Percentiles rank a stretch among this genome's conserved stretches.
Evolutionary conservation across 257 asterid genomes (phyloP).

Genomic region (Rauvolfia tetraphylla): DNA sequence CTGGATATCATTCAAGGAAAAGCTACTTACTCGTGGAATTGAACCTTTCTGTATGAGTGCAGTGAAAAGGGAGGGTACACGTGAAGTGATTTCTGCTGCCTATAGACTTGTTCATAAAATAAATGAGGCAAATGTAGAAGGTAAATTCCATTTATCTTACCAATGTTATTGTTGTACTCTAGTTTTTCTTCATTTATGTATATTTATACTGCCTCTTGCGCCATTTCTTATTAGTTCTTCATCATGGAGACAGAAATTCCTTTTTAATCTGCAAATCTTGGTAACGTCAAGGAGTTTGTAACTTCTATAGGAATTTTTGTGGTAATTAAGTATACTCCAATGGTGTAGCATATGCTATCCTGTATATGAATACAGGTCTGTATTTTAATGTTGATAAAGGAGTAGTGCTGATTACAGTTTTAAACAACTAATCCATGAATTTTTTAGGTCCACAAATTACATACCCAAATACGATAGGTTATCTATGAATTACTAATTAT

Average conservation of each 20-base stretch:
- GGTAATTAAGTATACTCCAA: too few relatives aligned
- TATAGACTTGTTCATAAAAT: conserved; percentile 50
- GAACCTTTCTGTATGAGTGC: conserved; percentile 94
- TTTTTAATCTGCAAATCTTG: neutral
- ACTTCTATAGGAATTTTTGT: neutral
- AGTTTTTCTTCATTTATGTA: neutral
- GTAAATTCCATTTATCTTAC: conserved; percentile 26
- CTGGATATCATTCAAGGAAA: conserved; percentile 68
- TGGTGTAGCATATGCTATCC: too few relatives aligned
- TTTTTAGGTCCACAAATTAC: too few relatives aligned
- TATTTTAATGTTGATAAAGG: too few relatives aligned
- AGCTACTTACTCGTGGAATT: conserved; percentile 55
- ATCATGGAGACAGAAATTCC: neutral
- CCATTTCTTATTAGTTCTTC: neutral
- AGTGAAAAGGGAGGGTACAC: conserved; percentile 69
- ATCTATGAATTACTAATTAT: too few relatives aligned
- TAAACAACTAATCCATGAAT: too few relatives aligned
- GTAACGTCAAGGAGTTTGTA: neutral
- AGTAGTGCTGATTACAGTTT: too few relatives aligned
- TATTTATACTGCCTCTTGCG: neutral
- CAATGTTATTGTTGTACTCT: neutral
- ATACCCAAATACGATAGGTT: too few relatives aligned
- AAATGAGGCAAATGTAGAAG: conserved; percentile 37
- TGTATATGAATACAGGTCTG: too few relatives aligned
- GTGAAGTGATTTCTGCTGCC: conserved; percentile 69